Evolutionary conservation across 208 protist genomes (phyloP).

Genomic region (Trichomonas gallinae): DNA sequence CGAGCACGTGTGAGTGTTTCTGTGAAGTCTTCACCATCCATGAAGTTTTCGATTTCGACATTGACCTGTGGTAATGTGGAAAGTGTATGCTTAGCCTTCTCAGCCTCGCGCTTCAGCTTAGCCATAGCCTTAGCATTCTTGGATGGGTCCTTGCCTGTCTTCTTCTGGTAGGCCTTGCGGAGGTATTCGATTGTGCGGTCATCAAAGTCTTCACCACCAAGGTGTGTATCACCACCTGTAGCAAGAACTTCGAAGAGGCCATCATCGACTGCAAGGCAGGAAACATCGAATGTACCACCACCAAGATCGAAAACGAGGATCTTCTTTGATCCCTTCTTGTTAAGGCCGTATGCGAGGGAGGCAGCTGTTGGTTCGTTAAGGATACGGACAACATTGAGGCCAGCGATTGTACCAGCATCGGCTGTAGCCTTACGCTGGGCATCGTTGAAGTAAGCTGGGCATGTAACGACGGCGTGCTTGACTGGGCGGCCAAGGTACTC

Average conservation of each 20-base stretch:
- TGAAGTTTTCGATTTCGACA: conserved; percentile 86
- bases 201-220: conserved; percentile 87
- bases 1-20: conserved; percentile 76
- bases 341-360: conserved; percentile 94
- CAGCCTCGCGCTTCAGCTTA: conserved; percentile 58
- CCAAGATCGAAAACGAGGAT: conserved; percentile 52
- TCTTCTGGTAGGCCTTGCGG: conserved; percentile 78
- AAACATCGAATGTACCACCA: conserved; percentile 73
- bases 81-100: conserved; percentile 75
- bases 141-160: conserved; percentile 59
- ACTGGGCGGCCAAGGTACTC: conserved; percentile 72
- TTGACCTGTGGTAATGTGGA: conserved; percentile 50
- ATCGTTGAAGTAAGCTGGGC: conserved; percentile 95
- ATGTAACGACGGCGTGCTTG: conserved; percentile 78
- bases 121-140: conserved; percentile 51
- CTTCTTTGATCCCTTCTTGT: conserved; percentile 46
- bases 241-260: conserved; percentile 70
- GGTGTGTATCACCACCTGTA: conserved; percentile 94
- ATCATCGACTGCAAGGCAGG: conserved; percentile 91
- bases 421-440: conserved; percentile 71
- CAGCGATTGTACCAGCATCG: conserved; percentile 67
- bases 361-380: conserved; percentile 99
- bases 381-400: conserved; percentile 89
- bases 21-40: conserved; percentile 84
- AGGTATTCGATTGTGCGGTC: conserved; percentile 89